Evolutionary conservation across 768 basidiomycete genomes (phyloP).

Genomic region (Suillus alpinus): DNA sequence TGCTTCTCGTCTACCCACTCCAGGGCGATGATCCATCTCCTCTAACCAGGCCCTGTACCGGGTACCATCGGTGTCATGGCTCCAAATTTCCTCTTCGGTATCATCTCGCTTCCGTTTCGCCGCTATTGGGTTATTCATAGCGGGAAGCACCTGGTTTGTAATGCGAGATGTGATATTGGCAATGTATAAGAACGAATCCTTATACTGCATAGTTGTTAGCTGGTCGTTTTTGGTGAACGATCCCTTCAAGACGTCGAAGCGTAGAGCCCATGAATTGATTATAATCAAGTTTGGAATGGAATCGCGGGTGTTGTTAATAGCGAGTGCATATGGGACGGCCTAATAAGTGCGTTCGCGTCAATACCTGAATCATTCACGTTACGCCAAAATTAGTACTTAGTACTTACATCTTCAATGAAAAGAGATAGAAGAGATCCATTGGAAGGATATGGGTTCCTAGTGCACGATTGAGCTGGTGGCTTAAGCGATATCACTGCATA

Average conservation of each 20-base stretch:
- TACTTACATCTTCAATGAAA: constrained; percentile 45
- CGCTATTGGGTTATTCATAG: constrained; percentile 46
- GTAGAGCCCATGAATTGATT: constrained; percentile 58
- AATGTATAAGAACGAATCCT: constrained; percentile 61
- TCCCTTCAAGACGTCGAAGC: constrained; percentile 67
- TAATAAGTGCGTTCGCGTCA: constrained; percentile 16
- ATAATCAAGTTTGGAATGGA: constrained; percentile 63
- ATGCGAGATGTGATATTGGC: constrained; percentile 47
- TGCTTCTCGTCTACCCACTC: constrained; percentile 31
- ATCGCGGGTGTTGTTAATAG: constrained; percentile 62
- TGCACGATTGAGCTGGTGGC: neutral
- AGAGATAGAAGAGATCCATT: constrained; percentile 58
- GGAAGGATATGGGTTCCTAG: constrained; percentile 61
- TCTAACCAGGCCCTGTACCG: constrained; percentile 55
- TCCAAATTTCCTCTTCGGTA: constrained; percentile 26
- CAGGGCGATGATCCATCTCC: constrained; percentile 45
- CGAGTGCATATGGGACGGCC: constrained; percentile 55
- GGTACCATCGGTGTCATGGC: constrained; percentile 45
- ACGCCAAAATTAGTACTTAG: constrained; percentile 14
- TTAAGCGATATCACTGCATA: neutral
- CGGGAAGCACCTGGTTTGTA: constrained; percentile 52
- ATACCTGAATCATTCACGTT: neutral
- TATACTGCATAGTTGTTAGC: constrained; percentile 69
- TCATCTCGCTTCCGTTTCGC: constrained; percentile 31
- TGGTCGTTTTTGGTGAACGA: constrained; percentile 81